Percentiles rank a stretch among this genome's conserved stretches.
phyloP scores from a whole-genome alignment of 495 filamentous ascomycete species.

The Penicillium crystallinum region DNA sequence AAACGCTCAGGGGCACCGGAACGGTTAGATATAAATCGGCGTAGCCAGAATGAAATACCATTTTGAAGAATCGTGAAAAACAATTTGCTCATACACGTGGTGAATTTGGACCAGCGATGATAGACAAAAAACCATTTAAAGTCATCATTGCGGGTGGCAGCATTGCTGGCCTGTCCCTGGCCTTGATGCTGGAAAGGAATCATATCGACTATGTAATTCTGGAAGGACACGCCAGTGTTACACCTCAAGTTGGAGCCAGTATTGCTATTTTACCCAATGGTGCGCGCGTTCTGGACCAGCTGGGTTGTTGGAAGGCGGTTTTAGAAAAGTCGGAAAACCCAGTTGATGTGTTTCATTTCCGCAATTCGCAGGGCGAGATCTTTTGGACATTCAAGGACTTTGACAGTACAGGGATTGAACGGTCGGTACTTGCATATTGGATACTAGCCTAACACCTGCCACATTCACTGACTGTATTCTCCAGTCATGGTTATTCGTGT shows the following conservation, averaged over 20 bases:
- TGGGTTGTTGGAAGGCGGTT: slow-evolving; percentile 29
- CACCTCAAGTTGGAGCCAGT: slow-evolving; percentile 38
- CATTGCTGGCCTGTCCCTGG: slow-evolving; percentile 44
- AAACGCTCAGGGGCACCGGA: neutral
- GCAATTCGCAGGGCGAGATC: slow-evolving; percentile 9
- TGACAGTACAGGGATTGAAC: neutral
- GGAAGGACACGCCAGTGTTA: slow-evolving; percentile 34
- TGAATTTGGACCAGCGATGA: too few species aligned
- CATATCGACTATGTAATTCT: slow-evolving; percentile 49
- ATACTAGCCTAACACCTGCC: neutral
- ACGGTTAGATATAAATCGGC: neutral
- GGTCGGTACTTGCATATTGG: neutral
- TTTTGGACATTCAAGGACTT: slow-evolving; percentile 9
- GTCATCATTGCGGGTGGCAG: slow-evolving; percentile 52
- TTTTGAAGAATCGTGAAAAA: neutral
- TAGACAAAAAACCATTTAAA: slow-evolving; percentile 21
- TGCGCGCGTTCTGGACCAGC: slow-evolving; percentile 44
- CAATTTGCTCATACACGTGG: too few species aligned
- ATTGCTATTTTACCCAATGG: slow-evolving; percentile 33
- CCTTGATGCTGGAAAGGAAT: slow-evolving; percentile 39
- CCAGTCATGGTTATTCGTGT: slow-evolving; percentile 14
- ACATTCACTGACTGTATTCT: neutral
- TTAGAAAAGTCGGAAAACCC: slow-evolving; percentile 14
- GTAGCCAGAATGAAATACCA: neutral
- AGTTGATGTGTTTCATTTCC: slow-evolving; percentile 12